A percentile compares a stretch with the other conserved stretches of the same genome.
phyloP scores from a whole-genome alignment of 805 yeast genomes.

The Candida palmyrensis region DNA sequence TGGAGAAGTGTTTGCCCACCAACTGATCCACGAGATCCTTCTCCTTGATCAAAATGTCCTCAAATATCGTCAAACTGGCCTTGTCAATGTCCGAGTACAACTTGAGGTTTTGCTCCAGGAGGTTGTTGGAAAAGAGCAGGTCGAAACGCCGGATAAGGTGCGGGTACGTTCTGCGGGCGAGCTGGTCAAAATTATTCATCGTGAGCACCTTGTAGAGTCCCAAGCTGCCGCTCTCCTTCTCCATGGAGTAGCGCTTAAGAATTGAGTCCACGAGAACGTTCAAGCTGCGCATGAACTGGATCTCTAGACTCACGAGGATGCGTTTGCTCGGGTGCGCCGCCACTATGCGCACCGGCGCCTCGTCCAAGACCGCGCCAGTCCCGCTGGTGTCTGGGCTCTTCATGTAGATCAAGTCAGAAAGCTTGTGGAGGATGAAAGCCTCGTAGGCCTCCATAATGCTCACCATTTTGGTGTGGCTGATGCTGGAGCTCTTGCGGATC shows the following conservation, averaged over 20 bases:
- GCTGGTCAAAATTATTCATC: slow-evolving; percentile 38
- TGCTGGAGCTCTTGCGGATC: slow-evolving; percentile 15
- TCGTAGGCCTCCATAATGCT: slow-evolving; percentile 33
- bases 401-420: slow-evolving; percentile 21
- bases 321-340: slow-evolving; percentile 36
- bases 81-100: slow-evolving; percentile 38
- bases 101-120: slow-evolving; percentile 33
- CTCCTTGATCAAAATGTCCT: slow-evolving; percentile 34
- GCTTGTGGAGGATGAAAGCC: slow-evolving; percentile 25
- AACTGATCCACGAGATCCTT: slow-evolving; percentile 26
- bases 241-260: slow-evolving; percentile 33
- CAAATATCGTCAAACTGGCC: slow-evolving; percentile 33
- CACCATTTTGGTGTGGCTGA: slow-evolving; percentile 29
- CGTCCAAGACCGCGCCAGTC: slow-evolving; percentile 7
- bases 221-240: slow-evolving; percentile 17
- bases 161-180: slow-evolving; percentile 28
- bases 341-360: slow-evolving; percentile 27
- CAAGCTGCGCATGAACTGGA: slow-evolving; percentile 41
- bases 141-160: slow-evolving; percentile 28
- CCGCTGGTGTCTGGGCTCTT: slow-evolving; percentile 11
- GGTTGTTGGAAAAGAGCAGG: slow-evolving; percentile 27
- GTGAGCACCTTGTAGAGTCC: slow-evolving; percentile 35
- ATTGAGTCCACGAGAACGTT: slow-evolving; percentile 36
- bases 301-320: slow-evolving; percentile 36
- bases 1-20: slow-evolving; percentile 22